phyloP scores from a whole-genome alignment of 2,329 filamentous ascomycete genomes.

The Helotiales sp. region DNA sequence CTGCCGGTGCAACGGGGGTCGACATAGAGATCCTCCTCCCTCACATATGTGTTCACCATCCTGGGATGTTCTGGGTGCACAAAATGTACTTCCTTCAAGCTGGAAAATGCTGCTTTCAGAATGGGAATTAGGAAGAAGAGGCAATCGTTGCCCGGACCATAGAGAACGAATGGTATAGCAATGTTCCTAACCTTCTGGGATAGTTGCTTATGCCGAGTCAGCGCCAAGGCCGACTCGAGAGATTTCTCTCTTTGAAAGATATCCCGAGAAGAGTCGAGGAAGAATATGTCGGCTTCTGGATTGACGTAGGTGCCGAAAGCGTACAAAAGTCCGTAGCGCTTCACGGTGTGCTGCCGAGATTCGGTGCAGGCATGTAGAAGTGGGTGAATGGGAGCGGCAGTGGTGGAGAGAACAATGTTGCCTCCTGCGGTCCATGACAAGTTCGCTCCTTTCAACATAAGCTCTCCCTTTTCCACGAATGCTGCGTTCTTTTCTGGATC shows the following conservation, averaged over 20 bases:
- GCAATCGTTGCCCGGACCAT: no score
- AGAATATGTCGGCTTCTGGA: not conserved
- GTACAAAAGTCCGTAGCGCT: not conserved
- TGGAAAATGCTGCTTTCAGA: not conserved
- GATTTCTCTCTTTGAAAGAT: not conserved
- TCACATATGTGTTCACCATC: no score
- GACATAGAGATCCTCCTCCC: not conserved
- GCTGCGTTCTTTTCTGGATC: not conserved
- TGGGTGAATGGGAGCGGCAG: not conserved
- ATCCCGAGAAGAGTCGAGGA: not conserved
- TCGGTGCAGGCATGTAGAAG: not conserved
- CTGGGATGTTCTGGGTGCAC: not conserved
- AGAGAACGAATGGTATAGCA: no score
- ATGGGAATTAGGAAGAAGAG: no score
- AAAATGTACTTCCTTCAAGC: not conserved
- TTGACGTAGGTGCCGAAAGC: not conserved
- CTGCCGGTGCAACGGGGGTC: not conserved
- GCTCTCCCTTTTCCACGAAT: not conserved
- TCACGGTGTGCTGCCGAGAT: not conserved
- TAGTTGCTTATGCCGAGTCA: not conserved
- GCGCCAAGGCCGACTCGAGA: not conserved
- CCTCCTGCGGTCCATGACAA: no score
- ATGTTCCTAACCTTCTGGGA: not conserved
- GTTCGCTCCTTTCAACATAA: not conserved
- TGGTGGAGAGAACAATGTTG: not conserved